phyloP scores from a whole-genome alignment of 768 basidiomycete species.

The Fistulinella prunicolor region DNA sequence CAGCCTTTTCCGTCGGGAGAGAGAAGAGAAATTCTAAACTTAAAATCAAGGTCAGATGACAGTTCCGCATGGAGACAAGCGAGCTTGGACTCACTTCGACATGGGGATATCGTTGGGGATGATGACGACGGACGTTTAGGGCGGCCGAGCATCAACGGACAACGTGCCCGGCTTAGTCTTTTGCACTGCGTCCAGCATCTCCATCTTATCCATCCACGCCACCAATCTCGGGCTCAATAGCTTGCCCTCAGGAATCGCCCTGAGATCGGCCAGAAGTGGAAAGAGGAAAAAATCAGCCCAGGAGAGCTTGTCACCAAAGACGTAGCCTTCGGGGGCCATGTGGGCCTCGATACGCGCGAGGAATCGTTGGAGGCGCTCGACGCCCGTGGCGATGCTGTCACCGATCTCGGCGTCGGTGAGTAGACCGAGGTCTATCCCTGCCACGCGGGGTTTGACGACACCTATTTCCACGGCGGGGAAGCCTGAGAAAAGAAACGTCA shows the following conservation, averaged over 20 bases:
- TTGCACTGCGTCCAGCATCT: constrained; percentile 22
- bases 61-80: background rate
- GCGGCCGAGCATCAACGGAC: constrained; percentile 26
- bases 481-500: constrained; percentile 8
- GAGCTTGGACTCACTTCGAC: background rate
- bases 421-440: constrained; percentile 22
- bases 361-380: constrained; percentile 16
- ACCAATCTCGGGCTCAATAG: constrained; percentile 22
- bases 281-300: constrained; percentile 36
- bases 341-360: constrained; percentile 15
- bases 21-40: background rate
- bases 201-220: constrained; percentile 28
- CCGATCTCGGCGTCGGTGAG: constrained; percentile 24
- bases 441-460: constrained; percentile 33
- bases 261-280: constrained; percentile 30
- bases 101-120: background rate
- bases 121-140: too few species aligned
- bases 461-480: constrained; percentile 30
- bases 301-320: constrained; percentile 26
- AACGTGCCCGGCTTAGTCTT: constrained; percentile 25
- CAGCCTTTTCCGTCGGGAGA: background rate
- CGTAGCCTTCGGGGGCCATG: constrained; percentile 29
- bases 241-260: constrained; percentile 25
- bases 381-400: constrained; percentile 12
- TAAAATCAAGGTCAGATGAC: background rate